Evolutionary conservation across 108 stramenopile species (phyloP).

Genomic region (Pseudonitzschia multistriata): DNA sequence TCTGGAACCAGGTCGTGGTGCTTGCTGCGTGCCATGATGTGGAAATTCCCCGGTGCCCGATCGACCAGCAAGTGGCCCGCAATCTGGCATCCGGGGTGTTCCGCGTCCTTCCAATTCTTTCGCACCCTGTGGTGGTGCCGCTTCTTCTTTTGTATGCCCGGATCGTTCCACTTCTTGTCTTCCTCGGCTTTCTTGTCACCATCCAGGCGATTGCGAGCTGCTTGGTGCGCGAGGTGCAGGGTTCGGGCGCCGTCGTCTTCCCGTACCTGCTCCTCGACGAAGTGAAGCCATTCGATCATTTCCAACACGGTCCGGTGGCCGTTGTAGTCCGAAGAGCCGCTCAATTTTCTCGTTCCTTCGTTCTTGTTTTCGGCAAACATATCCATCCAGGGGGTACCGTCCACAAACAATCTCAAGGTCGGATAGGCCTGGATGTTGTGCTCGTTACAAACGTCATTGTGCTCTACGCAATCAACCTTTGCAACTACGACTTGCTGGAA

Average conservation of each 20-base stretch:
- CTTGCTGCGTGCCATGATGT: conserved; percentile 80
- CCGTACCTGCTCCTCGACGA: conserved; percentile 49
- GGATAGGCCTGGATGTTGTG: conserved; percentile 86
- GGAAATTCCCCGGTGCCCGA: conserved; percentile 94
- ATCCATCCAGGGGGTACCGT: conserved; percentile 46
- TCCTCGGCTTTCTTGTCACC: conserved; percentile 33
- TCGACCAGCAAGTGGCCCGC: conserved; percentile 75
- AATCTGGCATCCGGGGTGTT: conserved; percentile 83
- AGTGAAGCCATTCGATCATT: conserved; percentile 59
- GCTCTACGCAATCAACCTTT: conserved; percentile 86
- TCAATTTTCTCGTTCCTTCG: background rate
- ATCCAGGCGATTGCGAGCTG: conserved; percentile 30
- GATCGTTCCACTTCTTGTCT: conserved; percentile 31
- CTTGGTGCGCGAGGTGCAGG: conserved; percentile 27
- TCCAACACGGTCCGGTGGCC: conserved; percentile 82
- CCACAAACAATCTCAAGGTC: conserved; percentile 81
- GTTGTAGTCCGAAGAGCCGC: conserved; percentile 59
- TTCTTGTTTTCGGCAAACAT: conserved; percentile 14
- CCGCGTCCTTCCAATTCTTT: conserved; percentile 38
- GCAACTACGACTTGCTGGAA: conserved; percentile 75
- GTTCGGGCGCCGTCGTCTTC: conserved; percentile 34
- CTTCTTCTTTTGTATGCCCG: conserved; percentile 22
- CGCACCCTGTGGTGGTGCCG: conserved; percentile 25
- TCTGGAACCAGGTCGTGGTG: conserved; percentile 83
- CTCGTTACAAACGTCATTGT: conserved; percentile 70